These are phyloP conservation scores for Mycena albidolilacea DNA, from an alignment of 768 basidiomycete species.

Conservation along the genomic window DNA sequence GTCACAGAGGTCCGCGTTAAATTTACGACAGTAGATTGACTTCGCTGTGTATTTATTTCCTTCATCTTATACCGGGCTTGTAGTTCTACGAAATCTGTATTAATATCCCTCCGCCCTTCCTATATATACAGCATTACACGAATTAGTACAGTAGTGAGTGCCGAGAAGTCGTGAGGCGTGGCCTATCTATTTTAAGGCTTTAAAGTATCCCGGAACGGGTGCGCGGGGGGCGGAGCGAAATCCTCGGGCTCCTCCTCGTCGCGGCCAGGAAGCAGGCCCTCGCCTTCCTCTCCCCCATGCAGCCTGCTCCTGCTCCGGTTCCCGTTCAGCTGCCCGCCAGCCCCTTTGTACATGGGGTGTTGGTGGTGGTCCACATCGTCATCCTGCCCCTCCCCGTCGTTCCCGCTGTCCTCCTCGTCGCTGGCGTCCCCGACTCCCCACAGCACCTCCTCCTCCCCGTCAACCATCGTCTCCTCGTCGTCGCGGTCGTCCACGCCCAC, in stretches of 20 bases:
- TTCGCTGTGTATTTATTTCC: constrained; percentile 20
- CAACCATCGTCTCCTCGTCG: constrained; percentile 57
- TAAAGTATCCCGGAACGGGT: constrained; percentile 24
- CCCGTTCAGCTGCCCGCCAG: constrained; percentile 40
- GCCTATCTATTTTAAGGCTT: constrained; percentile 14
- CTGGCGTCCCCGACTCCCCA: constrained; percentile 85
- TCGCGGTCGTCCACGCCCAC: constrained; percentile 38
- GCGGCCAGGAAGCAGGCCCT: constrained; percentile 56
- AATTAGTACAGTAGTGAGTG: constrained; percentile 24
- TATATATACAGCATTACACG: constrained; percentile 30
- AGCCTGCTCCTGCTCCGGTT: constrained; percentile 32
- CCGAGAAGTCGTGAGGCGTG: background rate
- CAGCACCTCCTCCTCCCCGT: constrained; percentile 62
- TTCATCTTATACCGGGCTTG: constrained; percentile 11
- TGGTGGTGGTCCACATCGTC: constrained; percentile 62
- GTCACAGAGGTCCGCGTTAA: constrained; percentile 80
- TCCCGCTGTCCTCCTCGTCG: constrained; percentile 64
- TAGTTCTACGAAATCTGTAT: constrained; percentile 22
- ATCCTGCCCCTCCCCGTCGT: constrained; percentile 55
- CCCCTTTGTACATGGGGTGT: constrained; percentile 52
- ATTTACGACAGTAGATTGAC: constrained; percentile 63
- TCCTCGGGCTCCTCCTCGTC: constrained; percentile 48
- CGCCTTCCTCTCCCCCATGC: constrained; percentile 57
- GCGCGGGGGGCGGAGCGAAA: constrained; percentile 4
- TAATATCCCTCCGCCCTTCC: background rate